These are phyloP conservation scores for Brasenia schreberi DNA, from an alignment of 164 flowering plant species.

Conservation along the genomic window DNA sequence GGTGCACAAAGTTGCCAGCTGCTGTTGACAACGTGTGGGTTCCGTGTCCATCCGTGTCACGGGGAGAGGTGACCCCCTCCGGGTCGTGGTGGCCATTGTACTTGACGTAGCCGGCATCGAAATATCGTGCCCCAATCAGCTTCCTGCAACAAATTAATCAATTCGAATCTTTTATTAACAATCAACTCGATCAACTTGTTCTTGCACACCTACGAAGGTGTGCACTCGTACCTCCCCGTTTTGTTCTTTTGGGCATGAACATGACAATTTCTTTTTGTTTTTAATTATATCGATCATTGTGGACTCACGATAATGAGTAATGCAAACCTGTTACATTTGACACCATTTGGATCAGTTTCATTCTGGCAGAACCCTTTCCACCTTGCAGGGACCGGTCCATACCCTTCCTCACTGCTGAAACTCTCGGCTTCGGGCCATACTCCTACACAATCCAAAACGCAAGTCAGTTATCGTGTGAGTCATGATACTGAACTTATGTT, in stretches of 20 bases:
- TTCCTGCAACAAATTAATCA: slow-evolving; percentile 3
- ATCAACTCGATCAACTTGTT: too few species aligned
- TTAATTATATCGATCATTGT: too few species aligned
- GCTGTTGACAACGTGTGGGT: slow-evolving; percentile 15
- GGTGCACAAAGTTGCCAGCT: slow-evolving; percentile 6
- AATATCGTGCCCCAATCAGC: slow-evolving; percentile 13
- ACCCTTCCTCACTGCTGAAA: slow-evolving; percentile 1
- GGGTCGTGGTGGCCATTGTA: background rate
- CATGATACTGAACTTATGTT: too few species aligned
- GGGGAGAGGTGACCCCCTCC: background rate
- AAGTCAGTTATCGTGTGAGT: too few species aligned
- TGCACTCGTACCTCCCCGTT: too few species aligned
- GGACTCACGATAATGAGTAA: background rate
- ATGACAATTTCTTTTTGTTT: too few species aligned
- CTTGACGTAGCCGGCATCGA: slow-evolving; percentile 3
- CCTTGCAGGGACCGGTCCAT: background rate
- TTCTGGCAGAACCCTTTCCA: background rate
- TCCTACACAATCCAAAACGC: background rate
- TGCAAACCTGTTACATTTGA: slow-evolving; percentile 1
- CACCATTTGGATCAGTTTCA: background rate
- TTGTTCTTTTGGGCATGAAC: too few species aligned
- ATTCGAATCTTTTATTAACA: too few species aligned
- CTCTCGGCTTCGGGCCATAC: slow-evolving; percentile 1
- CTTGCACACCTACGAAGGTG: too few species aligned
- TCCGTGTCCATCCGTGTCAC: slow-evolving; percentile 15